Base-by-base conservation (phyloP, 139 green algal genomes). In the Ettlia oleoabundans region DNA sequence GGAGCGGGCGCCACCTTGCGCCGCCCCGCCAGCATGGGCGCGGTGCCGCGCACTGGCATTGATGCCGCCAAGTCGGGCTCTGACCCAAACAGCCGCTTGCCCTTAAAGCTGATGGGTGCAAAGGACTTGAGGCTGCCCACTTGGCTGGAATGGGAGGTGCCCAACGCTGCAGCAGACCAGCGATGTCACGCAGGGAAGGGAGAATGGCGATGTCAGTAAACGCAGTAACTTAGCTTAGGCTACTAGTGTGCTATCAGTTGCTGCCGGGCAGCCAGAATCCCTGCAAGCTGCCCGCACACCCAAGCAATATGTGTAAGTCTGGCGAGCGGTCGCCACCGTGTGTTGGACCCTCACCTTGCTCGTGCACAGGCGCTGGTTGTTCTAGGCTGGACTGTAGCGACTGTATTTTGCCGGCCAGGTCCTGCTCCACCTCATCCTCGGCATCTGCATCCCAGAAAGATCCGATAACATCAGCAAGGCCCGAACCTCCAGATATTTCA, bases 71-170 rank as follows among this genome's bases (percentile, higher is more conserved):
- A 47, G 80, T 80, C 62, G 42, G 43, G 3, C 1, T 78, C 47
- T 9, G 80, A 80, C 26, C 53, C 64, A 47, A 82, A 75, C 22
- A 76, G 63, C 30, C 64, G 77, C 43, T 76, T 75, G 26, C 53
- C 52, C 28, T 55, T 81, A 55, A 61, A 68, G 43, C 37, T 66
- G 28, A 43, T 6, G 51, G n/a, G 51, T 19, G 61, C 75, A 74
- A 86, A 86, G 4, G 53, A 22, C 38, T 76, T 82, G 15, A 86
- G 75, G 35, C 71, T 83, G 64, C 81, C 81, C 18, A 86, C 68
- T 18, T 82, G 69, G 75, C 81, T 86, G 52, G 35, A 38, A n/a
- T 71, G 69, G 0, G 80, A 81, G 37, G 80, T 78, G 33, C 37
- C 69, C 35, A 85, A 62, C 4, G 80, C 47, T 33, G 38, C 72